Conservation (phyloP, 768 basidiomycete species). For the Ramaria rubella region DNA sequence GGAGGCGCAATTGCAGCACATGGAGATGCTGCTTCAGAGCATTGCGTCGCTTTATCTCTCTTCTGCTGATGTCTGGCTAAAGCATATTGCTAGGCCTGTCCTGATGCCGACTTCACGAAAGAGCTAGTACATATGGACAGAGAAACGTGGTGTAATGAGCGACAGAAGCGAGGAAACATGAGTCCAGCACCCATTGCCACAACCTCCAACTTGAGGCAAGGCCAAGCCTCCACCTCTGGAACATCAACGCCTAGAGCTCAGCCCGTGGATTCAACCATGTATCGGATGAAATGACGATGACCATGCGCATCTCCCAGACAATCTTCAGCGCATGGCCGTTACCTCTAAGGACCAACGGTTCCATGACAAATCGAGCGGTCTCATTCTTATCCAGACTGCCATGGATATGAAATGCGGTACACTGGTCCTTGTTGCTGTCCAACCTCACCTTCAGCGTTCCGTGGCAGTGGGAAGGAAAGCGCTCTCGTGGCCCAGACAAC, state of each 20-base stretch:
- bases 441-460: not conserved
- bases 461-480: conserved; percentile 13
- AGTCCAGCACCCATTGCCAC: conserved; percentile 20
- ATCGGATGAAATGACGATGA: conserved; percentile 19
- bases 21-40: conserved; percentile 43
- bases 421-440: not conserved
- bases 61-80: conserved; percentile 14
- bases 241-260: conserved; percentile 13
- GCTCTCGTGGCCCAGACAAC: conserved; percentile 3
- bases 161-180: conserved; percentile 20
- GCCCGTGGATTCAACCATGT: not conserved
- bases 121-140: conserved; percentile 33
- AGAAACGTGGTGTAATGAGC: conserved; percentile 13
- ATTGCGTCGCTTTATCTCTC: conserved; percentile 18
- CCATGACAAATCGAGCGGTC: conserved; percentile 51
- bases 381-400: conserved; percentile 46
- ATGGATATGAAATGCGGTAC: conserved; percentile 51
- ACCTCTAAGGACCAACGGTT: conserved; percentile 35
- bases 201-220: conserved; percentile 11
- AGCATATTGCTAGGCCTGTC: conserved; percentile 12
- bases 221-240: conserved; percentile 20
- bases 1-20: conserved; percentile 45
- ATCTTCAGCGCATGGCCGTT: conserved; percentile 25
- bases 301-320: conserved; percentile 24
- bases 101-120: conserved; percentile 41